Base-by-base conservation (phyloP, 2,329 filamentous ascomycete genomes). In the Penicillium sp. region DNA sequence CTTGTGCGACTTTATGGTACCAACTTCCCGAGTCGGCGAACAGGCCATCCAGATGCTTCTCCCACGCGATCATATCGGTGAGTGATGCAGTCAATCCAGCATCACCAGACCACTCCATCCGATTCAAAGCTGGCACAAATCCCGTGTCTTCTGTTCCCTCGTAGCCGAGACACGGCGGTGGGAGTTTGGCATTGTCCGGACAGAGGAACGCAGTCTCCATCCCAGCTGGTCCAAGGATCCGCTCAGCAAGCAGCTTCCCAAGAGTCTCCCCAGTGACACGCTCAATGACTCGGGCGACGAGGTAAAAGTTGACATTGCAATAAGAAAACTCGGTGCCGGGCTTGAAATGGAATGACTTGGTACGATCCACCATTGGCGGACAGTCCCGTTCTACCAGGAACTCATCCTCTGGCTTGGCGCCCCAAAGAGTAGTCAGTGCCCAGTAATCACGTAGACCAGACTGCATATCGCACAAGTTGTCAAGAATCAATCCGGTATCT, bases 401-500 rank as follows among this genome's bases (percentile, higher is more conserved):
- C 16, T 63, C 63, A 16, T 68, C 71, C 9, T 79, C 76, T 1
- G 77, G 76, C 42, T 67, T 67, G 6, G 75, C 71, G 8, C 78
- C 78, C 74, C 75, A 78, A 8, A 80, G 71, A 10, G 74, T 71
- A 3, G 75, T 76, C 61, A 78, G 66, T 3, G 75, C 77, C 77
- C 78, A 79, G 58, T 80, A 79, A 61, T 80, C 78, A 5, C 78
- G 74, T 14, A 80, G 66, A 0, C 78, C 78, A 1, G 77, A 79
- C 56, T 77, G 75, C 65, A 75, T 80, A 57, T 77, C 69, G 53
- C 65, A 72, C 8, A 80, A 64, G 54, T 76, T 66, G 5, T 70
- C 62, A 16, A 80, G 56, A 4, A 66, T 76, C 51, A 79, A 59
- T 10, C 70, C 71, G 1, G 54, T 68, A 19, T 66, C 55, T 14